Conservation (phyloP, 331 rosid genomes). For the Pyrus hybrid region DNA sequence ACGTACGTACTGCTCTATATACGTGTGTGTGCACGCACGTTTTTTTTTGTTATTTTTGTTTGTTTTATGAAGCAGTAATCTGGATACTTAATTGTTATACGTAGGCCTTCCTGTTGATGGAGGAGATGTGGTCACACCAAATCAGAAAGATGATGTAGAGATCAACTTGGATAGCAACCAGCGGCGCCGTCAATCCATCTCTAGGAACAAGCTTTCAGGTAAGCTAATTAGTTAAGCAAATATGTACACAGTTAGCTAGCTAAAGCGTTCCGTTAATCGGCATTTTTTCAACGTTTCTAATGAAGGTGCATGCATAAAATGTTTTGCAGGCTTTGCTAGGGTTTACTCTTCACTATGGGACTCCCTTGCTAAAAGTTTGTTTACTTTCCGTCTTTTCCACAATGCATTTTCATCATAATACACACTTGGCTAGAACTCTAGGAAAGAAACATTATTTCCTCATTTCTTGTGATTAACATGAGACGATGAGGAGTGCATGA, state of each 20-base stretch:
- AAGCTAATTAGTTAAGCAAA: neutral
- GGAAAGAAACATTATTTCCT: too few species aligned
- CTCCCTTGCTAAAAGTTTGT: neutral
- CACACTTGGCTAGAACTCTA: neutral
- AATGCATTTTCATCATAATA: neutral
- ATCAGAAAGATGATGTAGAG: neutral
- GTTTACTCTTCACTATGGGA: neutral
- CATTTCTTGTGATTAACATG: neutral
- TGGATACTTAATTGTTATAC: neutral
- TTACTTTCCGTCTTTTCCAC: neutral
- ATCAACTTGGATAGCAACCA: neutral
- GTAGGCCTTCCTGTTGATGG: neutral
- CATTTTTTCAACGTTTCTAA: neutral
- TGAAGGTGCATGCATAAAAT: neutral
- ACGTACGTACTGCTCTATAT: too few species aligned
- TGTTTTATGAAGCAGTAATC: neutral
- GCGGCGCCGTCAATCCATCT: too few species aligned
- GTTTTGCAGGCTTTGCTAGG: neutral
- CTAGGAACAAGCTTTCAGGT: neutral
- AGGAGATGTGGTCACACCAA: neutral
- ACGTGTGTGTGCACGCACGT: neutral
- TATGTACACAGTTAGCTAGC: neutral
- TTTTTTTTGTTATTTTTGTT: too few species aligned
- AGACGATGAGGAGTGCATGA: neutral
- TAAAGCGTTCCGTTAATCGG: neutral